Evolutionary conservation across 2,329 filamentous ascomycete species (phyloP).

Genomic region (Hirsutella minnesotensis): DNA sequence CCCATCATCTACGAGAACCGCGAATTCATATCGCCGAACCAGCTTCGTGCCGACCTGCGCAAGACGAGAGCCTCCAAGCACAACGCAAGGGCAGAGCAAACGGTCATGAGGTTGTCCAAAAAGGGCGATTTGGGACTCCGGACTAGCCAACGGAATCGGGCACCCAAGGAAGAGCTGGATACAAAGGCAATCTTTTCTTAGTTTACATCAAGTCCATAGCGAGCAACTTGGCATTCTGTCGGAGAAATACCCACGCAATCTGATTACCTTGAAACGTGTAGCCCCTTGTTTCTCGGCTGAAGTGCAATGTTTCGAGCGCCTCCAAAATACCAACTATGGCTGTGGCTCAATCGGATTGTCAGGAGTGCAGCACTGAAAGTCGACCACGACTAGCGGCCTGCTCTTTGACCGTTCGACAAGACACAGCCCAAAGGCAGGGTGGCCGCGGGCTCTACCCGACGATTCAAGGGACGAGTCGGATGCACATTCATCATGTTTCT

Average conservation of each 20-base stretch:
- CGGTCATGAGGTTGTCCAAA: slow-evolving; percentile 60
- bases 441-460: too few relatives aligned
- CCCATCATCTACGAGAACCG: slow-evolving; percentile 98
- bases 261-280: too few relatives aligned
- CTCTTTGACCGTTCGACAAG: too few relatives aligned
- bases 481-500: too few relatives aligned
- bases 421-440: too few relatives aligned
- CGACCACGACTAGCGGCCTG: too few relatives aligned
- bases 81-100: slow-evolving; percentile 62
- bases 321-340: too few relatives aligned
- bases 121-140: slow-evolving; percentile 66
- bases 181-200: slow-evolving; percentile 66
- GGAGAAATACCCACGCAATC: background rate
- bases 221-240: background rate
- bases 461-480: too few relatives aligned
- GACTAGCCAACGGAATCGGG: slow-evolving; percentile 50
- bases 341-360: too few relatives aligned
- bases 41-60: slow-evolving; percentile 73
- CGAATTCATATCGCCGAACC: slow-evolving; percentile 93
- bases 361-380: too few relatives aligned
- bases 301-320: too few relatives aligned
- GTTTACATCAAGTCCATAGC: background rate
- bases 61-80: slow-evolving; percentile 66
- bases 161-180: slow-evolving; percentile 60
- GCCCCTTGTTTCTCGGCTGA: too few relatives aligned